Conservation (phyloP, 2,329 filamentous ascomycete species). For the Ramularia endophylla region DNA sequence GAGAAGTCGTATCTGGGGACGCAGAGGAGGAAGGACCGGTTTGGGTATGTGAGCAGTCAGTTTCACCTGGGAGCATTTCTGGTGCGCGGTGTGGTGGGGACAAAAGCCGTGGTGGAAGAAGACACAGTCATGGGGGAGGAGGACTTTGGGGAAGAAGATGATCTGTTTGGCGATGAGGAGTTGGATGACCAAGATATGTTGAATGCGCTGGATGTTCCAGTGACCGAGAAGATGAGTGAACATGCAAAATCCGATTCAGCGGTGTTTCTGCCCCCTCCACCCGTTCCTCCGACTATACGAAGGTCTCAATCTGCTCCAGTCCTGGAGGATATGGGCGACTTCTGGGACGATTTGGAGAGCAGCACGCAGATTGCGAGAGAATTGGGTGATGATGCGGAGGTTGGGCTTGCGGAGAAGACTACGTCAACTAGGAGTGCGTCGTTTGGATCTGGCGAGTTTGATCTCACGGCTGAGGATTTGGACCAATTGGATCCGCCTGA, state of each 20-base stretch:
- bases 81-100: too few relatives aligned
- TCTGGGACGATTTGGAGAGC: constrained; percentile 39
- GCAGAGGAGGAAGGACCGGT: constrained; percentile 29
- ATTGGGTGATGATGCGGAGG: constrained; percentile 23
- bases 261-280: constrained; percentile 11
- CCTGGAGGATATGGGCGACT: constrained; percentile 20
- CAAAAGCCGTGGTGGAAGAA: background rate
- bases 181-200: constrained; percentile 30
- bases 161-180: constrained; percentile 23
- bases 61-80: constrained; percentile 33
- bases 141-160: constrained; percentile 5
- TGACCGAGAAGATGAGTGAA: too few relatives aligned
- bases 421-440: constrained; percentile 21
- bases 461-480: constrained; percentile 37
- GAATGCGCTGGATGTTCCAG: constrained; percentile 16
- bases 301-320: background rate
- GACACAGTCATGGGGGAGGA: background rate
- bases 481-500: constrained; percentile 28
- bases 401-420: background rate
- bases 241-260: background rate
- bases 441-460: constrained; percentile 35
- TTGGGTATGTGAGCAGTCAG: constrained; percentile 32
- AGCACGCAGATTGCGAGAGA: constrained; percentile 43
- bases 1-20: constrained; percentile 21
- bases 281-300: background rate